Evolutionary conservation across 441 rosid genomes (phyloP).

Genomic region (Aquilaria agallochum): DNA sequence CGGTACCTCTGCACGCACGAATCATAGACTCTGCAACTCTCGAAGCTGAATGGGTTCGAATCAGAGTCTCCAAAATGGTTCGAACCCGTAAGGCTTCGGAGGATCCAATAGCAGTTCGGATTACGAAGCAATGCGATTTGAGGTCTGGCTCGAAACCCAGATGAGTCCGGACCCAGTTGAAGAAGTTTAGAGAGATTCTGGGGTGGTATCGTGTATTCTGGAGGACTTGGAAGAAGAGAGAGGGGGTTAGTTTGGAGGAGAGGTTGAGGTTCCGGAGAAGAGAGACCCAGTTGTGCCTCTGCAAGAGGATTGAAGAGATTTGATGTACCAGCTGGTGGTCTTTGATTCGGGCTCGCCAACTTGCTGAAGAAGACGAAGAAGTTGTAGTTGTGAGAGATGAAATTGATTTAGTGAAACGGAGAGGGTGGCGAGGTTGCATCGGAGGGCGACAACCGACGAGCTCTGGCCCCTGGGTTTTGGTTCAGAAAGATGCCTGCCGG

Average conservation of each 20-base stretch:
- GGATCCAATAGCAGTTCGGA: conserved; percentile 29
- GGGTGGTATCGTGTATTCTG: conserved; percentile 41
- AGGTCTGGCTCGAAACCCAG: conserved; percentile 58
- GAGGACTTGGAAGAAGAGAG: conserved; percentile 52
- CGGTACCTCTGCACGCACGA: conserved; percentile 39
- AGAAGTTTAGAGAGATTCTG: conserved; percentile 46
- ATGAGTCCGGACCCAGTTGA: conserved; percentile 45
- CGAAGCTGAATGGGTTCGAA: conserved; percentile 29
- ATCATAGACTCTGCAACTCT: conserved; percentile 34
- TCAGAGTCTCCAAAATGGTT: conserved; percentile 33
- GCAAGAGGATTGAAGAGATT: conserved; percentile 54
- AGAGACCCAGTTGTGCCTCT: conserved; percentile 43
- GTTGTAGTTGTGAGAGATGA: conserved; percentile 27
- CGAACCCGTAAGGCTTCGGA: conserved; percentile 28
- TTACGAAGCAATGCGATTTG: conserved; percentile 38
- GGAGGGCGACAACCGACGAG: neutral
- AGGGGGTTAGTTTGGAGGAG: conserved; percentile 37
- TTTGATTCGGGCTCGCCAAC: conserved; percentile 47
- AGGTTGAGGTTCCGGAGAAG: conserved; percentile 44
- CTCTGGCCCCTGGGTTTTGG: too few relatives aligned
- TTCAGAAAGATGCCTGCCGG: too few relatives aligned
- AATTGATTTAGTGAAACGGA: conserved; percentile 21
- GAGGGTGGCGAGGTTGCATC: conserved; percentile 19
- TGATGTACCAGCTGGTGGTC: conserved; percentile 37
- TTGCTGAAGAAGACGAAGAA: conserved; percentile 22